phyloP scores from a whole-genome alignment of 2,329 filamentous ascomycete genomes.

The Trichoderma sp. region DNA sequence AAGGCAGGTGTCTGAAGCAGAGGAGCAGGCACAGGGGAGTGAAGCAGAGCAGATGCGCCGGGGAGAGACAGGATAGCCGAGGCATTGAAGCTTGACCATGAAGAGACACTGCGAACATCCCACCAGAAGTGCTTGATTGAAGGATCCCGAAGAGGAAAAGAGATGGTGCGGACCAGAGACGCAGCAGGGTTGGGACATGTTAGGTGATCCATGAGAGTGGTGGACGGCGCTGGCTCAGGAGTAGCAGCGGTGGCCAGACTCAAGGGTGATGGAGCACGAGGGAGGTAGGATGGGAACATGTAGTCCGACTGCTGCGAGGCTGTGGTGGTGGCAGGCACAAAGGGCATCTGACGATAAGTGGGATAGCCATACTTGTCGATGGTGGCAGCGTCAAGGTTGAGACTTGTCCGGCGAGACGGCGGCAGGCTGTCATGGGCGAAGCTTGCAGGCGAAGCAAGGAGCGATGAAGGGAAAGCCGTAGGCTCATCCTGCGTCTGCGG shows the following conservation, averaged over 20 bases:
- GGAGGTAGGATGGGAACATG: slow-evolving; percentile 44
- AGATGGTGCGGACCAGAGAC: slow-evolving; percentile 75
- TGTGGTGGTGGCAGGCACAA: slow-evolving; percentile 28
- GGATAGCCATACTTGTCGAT: slow-evolving; percentile 75
- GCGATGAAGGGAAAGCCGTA: slow-evolving; percentile 38
- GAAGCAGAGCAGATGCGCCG: slow-evolving; percentile 69
- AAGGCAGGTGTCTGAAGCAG: slow-evolving; percentile 59
- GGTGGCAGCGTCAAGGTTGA: slow-evolving; percentile 63
- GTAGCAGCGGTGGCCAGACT: slow-evolving; percentile 36
- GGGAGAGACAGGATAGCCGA: slow-evolving; percentile 69
- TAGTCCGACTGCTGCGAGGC: slow-evolving; percentile 34
- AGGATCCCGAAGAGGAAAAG: slow-evolving; percentile 63
- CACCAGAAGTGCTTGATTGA: slow-evolving; percentile 88
- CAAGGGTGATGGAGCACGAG: slow-evolving; percentile 47
- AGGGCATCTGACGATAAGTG: slow-evolving; percentile 75
- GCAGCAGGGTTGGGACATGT: slow-evolving; percentile 77
- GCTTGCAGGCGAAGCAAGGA: slow-evolving; percentile 66
- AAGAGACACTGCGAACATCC: slow-evolving; percentile 83
- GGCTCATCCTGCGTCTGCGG: slow-evolving; percentile 23
- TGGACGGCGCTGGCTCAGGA: slow-evolving; percentile 51
- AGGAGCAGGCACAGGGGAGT: slow-evolving; percentile 60
- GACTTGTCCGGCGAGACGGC: slow-evolving; percentile 54
- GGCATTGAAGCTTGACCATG: slow-evolving; percentile 78
- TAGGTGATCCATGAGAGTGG: slow-evolving; percentile 75
- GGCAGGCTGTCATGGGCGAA: slow-evolving; percentile 43